Base-by-base conservation (phyloP, 768 basidiomycete genomes). In the Chalciporus piperatus region DNA sequence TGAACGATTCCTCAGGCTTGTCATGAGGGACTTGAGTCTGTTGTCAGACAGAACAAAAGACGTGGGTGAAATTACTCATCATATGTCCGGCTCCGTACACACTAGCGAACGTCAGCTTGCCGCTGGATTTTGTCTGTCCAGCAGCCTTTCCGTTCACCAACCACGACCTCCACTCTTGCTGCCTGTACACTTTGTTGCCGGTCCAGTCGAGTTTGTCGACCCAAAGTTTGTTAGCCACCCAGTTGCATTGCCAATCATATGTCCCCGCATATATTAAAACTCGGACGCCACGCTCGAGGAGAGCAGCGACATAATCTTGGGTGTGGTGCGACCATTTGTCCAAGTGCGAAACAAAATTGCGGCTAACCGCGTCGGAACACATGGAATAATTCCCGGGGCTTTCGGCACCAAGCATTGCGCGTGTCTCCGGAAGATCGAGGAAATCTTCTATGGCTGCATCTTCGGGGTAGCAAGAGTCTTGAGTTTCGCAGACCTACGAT, bases 21-120 rank as follows among this genome's bases (percentile, higher is more conserved):
- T 85, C 84, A 73, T 80, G 76, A 27, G 84, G 84, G 53, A 85
- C 83, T 74, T 84, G 64, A 58, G 64, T 54, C 41, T 50, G 60
- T 41, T 40, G 23, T 60, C 51, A 56, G 57, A 66, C 45, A 61
- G 55, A 43, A 48, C 46, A 56, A 45, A 33, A 55, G 52, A 58
- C 40, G 37, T 3, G 17, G 17, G 38, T 27, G 28, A 48, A 52
- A 45, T 19, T 32, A 64, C 73, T 59, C 37, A 84, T 85, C 84
- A 86, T 85, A 70, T 90, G 88, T n/a, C 88, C 88, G 25, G 86
- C 89, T 5, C 77, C 84, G 41, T 76, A 68, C 33, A 88, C 68
- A 0, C 81, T 86, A 14, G 77, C 80, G 62, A 83, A 87, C 33
- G 84, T 87, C 50, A 92, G 68, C 17, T 77, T 77, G 7, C 76